phyloP scores from a whole-genome alignment of 805 yeast genomes.

The Myxozyma lipomycoides region DNA sequence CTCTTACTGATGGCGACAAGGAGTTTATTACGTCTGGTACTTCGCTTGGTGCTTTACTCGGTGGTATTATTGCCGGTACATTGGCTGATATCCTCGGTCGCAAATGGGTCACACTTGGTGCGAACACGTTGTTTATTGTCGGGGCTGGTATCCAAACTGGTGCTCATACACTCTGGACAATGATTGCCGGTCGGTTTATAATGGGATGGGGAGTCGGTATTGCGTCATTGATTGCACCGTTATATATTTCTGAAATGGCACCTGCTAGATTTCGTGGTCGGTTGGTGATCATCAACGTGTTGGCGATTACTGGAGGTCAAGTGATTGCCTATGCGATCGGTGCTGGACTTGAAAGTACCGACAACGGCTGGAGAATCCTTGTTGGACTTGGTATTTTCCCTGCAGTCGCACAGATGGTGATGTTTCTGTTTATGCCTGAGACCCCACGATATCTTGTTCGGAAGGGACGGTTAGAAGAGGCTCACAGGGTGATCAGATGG shows the following conservation, averaged over 20 bases:
- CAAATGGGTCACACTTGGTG: conserved; percentile 74
- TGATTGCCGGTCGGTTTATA: conserved; percentile 85
- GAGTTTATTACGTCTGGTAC: conserved; percentile 93
- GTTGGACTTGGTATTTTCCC: conserved; percentile 92
- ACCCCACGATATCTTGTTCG: conserved; percentile 88
- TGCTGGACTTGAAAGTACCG: conserved; percentile 69
- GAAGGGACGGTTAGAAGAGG: conserved; percentile 60
- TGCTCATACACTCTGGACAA: conserved; percentile 77
- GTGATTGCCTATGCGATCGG: conserved; percentile 90
- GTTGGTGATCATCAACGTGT: conserved; percentile 78
- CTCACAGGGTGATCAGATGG: conserved; percentile 59
- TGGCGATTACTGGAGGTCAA: conserved; percentile 94
- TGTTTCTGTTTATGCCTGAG: conserved; percentile 86
- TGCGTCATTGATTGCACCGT: conserved; percentile 91
- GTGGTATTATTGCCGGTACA: conserved; percentile 74
- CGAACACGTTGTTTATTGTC: conserved; percentile 73
- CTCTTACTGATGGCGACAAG: conserved; percentile 69
- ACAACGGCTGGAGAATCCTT: conserved; percentile 88
- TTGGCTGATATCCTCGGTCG: conserved; percentile 82
- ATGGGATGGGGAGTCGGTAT: conserved; percentile 97
- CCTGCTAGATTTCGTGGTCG: conserved; percentile 85
- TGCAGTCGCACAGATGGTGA: conserved; percentile 66
- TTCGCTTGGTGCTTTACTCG: conserved; percentile 84
- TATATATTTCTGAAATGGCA: conserved; percentile 87
- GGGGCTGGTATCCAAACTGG: conserved; percentile 86